Percentiles rank a stretch among this genome's conserved stretches.
phyloP scores from a whole-genome alignment of 2,329 filamentous ascomycete species.

The Paraphaeosphaeria minitans region DNA sequence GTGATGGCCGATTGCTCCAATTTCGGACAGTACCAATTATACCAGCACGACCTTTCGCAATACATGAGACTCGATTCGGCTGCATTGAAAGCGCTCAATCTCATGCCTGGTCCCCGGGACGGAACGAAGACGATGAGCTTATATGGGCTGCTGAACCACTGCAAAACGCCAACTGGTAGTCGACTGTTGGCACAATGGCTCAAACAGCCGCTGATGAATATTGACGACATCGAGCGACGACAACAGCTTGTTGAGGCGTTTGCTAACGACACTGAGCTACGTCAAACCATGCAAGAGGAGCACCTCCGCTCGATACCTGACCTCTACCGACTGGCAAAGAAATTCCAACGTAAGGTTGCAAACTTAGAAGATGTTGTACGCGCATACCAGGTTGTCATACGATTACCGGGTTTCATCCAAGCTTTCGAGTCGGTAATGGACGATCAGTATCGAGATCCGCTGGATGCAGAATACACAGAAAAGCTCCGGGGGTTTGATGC shows the following conservation, averaged over 20 bases:
- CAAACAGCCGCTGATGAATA: conserved; percentile 95
- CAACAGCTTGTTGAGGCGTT: conserved; percentile 97
- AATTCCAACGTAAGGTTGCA: conserved; percentile 89
- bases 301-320: conserved; percentile 93
- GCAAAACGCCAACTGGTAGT: conserved; percentile 93
- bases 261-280: conserved; percentile 86
- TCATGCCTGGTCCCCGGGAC: conserved; percentile 95
- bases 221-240: conserved; percentile 83
- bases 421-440: conserved; percentile 95
- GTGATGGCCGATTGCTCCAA: conserved; percentile 91
- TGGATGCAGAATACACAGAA: conserved; percentile 85
- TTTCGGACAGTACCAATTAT: conserved; percentile 95
- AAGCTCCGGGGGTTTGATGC: conserved; percentile 77
- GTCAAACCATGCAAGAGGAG: conserved; percentile 96
- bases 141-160: conserved; percentile 92
- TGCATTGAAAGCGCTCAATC: conserved; percentile 88
- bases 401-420: conserved; percentile 85
- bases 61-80: conserved; percentile 99
- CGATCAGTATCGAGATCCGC: conserved; percentile 83
- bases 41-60: conserved; percentile 94
- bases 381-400: conserved; percentile 92
- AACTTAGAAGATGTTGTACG: conserved; percentile 95
- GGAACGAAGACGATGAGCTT: conserved; percentile 98
- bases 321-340: conserved; percentile 89
- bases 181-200: conserved; percentile 92